phyloP scores from a whole-genome alignment of 495 filamentous ascomycete species.

The Hypoxylon subgilvum region DNA sequence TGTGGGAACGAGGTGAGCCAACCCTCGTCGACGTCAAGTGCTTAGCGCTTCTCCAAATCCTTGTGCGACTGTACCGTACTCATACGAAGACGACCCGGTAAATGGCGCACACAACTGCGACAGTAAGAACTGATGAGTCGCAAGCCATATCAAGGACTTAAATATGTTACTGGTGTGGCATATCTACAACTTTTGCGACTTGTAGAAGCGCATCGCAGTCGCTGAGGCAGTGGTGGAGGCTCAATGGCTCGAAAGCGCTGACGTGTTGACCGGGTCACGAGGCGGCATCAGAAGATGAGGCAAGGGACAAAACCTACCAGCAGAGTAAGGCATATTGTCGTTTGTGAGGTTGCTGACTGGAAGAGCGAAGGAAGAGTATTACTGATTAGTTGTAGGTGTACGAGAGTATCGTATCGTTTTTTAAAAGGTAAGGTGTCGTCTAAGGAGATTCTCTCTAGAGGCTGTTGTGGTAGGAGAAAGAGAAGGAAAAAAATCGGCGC shows the following conservation, averaged over 20 bases:
- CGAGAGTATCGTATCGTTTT: slow-evolving; percentile 33
- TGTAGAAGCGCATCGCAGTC: slow-evolving; percentile 18
- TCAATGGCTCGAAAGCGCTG: slow-evolving; percentile 39
- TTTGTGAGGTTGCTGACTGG: slow-evolving; percentile 15
- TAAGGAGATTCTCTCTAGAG: slow-evolving; percentile 47
- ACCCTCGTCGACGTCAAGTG: neutral
- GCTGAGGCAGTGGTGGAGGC: slow-evolving; percentile 19
- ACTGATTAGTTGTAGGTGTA: slow-evolving; percentile 20
- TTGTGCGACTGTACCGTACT: neutral
- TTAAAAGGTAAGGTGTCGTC: slow-evolving; percentile 54
- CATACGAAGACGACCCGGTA: slow-evolving; percentile 26
- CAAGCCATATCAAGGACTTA: slow-evolving; percentile 1
- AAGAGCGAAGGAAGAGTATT: slow-evolving; percentile 18
- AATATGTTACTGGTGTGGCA: neutral
- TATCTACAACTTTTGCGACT: slow-evolving; percentile 22
- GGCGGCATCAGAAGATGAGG: slow-evolving; percentile 10
- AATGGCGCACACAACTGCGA: slow-evolving; percentile 47
- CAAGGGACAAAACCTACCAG: slow-evolving; percentile 46
- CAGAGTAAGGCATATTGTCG: slow-evolving; percentile 53
- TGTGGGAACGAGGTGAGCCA: neutral
- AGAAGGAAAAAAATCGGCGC: slow-evolving; percentile 43
- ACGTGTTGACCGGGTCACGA: slow-evolving; percentile 20
- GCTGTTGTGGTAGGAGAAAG: slow-evolving; percentile 33
- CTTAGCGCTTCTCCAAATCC: neutral
- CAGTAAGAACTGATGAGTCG: neutral